Evolutionary conservation across 2,329 filamentous ascomycete species (phyloP), one percentile per base, ranked within the genome.

Genomic region (Epichloe coenophiala): DNA sequence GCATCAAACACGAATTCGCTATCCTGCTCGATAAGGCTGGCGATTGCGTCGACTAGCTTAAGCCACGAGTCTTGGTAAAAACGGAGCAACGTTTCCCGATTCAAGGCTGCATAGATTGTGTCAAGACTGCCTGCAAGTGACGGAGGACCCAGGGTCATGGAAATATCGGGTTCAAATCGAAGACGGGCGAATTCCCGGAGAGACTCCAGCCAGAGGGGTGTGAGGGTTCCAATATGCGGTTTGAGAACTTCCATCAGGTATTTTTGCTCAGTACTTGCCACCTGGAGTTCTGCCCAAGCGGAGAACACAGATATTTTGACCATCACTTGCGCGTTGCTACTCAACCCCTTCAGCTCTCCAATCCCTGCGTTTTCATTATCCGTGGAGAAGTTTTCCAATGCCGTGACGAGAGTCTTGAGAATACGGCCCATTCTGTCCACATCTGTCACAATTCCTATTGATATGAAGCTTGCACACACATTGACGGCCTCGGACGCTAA

Each of bases 61-160:
- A 98, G 74, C 93, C 93, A 98, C 0, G 89, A 88, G 53, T 95
- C 89, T 71, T 98, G 91, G 64, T 98, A 98, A 67, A 98, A 98
- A 64, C 84, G 85, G 13, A 98, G 76, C 40, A 97, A 73, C 0
- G 93, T 97, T 67, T 98, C 89, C 17, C 93, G 80, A 63, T 97
- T 97, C 55, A 98, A 72, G 0, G 93, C 91, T 37, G 93, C 88
- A 62, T 98, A 98, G 21, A 97, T 88, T 1, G 88, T 90, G 62
- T 97, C 91, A 12, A 97, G 73, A 62, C 90, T 91, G 27, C 88
- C 87, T 33, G 88, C 89, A 40, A 89, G 72, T 3, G 86, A 87
- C 0, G 85, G 83, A 4, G 88, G 86, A 0, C 88, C 88, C 47
- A 94, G 73, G 5, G 85, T 94, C 67, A 88, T 90, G 1, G 91